These are phyloP conservation scores for Fusarium scirpi DNA, from an alignment of 2,329 filamentous ascomycete species.

Conservation along the genomic window DNA sequence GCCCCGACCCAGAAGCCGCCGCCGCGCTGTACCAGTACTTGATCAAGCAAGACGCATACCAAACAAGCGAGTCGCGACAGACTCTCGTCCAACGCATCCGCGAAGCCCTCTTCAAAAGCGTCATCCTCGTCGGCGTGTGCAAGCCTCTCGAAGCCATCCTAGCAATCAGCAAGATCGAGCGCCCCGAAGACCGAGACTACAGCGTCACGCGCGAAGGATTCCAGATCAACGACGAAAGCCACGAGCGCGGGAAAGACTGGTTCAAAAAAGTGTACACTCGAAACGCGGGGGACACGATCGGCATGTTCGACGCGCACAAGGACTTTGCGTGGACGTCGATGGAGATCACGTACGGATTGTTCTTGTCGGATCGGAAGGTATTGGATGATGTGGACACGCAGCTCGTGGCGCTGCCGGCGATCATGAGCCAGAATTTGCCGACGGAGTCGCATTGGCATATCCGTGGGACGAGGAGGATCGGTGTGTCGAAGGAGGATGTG, in stretches of 20 bases:
- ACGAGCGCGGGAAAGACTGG: constrained; percentile 66
- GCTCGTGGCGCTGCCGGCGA: constrained; percentile 64
- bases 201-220: constrained; percentile 66
- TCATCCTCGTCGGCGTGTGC: constrained; percentile 69
- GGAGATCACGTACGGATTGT: constrained; percentile 70
- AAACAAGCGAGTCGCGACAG: constrained; percentile 58
- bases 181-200: constrained; percentile 67
- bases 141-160: constrained; percentile 72
- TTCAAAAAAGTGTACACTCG: constrained; percentile 67
- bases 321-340: constrained; percentile 63
- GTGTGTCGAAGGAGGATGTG: constrained; percentile 46
- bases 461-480: constrained; percentile 45
- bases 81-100: constrained; percentile 63
- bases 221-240: constrained; percentile 68
- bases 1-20: constrained; percentile 35
- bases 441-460: constrained; percentile 67
- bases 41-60: constrained; percentile 56
- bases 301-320: constrained; percentile 53
- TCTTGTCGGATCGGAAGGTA: constrained; percentile 66
- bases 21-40: constrained; percentile 38
- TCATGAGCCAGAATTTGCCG: constrained; percentile 69
- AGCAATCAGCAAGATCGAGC: constrained; percentile 64
- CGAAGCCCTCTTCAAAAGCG: constrained; percentile 70
- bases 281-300: constrained; percentile 55
- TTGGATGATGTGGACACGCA: constrained; percentile 67